Percentiles rank a stretch among this genome's conserved stretches.
Evolutionary conservation across 768 basidiomycete species (phyloP).

Genomic region (Astraeus odoratus): DNA sequence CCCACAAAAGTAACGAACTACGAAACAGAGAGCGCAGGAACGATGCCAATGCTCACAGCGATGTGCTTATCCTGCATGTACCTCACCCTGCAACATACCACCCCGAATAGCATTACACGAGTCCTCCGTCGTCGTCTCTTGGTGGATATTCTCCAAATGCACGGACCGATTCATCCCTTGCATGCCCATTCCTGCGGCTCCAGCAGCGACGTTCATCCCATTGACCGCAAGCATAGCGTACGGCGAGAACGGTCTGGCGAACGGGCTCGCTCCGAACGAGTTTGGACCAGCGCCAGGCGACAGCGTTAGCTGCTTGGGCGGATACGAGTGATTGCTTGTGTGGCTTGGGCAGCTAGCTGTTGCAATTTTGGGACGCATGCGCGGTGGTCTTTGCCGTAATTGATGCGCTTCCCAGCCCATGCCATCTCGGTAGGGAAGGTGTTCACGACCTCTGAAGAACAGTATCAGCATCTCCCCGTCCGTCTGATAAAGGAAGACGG

Average conservation of each 20-base stretch:
- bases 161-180: constrained; percentile 85
- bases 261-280: constrained; percentile 28
- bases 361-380: constrained; percentile 96
- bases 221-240: constrained; percentile 49
- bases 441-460: constrained; percentile 67
- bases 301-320: constrained; percentile 41
- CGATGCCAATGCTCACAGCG: constrained; percentile 59
- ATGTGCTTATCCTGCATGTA: constrained; percentile 98
- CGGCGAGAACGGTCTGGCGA: constrained; percentile 33
- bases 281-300: constrained; percentile 20
- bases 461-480: background rate
- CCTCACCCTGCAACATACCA: constrained; percentile 92
- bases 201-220: constrained; percentile 20
- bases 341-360: constrained; percentile 81
- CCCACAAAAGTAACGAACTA: constrained; percentile 97
- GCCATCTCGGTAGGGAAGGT: constrained; percentile 85
- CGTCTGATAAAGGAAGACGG: constrained; percentile 7
- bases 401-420: constrained; percentile 95
- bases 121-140: constrained; percentile 92
- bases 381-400: constrained; percentile 98
- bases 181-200: constrained; percentile 20
- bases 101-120: constrained; percentile 95
- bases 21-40: no score
- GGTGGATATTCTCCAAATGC: constrained; percentile 94
- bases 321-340: constrained; percentile 61